Conservation (phyloP, 805 yeast genomes). For the Schizosaccharomyces cryophilus region DNA sequence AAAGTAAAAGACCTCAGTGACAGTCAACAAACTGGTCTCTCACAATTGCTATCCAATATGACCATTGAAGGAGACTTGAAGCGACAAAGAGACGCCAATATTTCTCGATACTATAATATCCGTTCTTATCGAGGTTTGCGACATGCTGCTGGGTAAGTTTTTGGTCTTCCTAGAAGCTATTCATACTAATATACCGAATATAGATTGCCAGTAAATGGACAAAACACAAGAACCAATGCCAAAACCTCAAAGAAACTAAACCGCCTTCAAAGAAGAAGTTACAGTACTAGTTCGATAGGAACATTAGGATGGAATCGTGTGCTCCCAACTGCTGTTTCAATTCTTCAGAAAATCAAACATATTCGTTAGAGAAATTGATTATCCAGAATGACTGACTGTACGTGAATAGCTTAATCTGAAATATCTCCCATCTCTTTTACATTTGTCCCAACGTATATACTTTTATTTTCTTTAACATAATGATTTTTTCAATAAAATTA, state of each 20-base stretch:
- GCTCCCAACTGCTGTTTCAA: not conserved
- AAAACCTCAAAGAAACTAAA: conserved; percentile 72
- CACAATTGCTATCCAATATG: conserved; percentile 66
- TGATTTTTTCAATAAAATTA: no score
- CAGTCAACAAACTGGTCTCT: conserved; percentile 59
- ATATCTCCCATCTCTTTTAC: no score
- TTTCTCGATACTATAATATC: conserved; percentile 48
- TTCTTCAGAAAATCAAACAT: not conserved
- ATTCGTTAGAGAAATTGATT: not conserved
- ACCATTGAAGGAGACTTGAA: conserved; percentile 65
- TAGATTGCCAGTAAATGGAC: conserved; percentile 51
- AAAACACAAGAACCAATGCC: conserved; percentile 76
- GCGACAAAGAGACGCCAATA: conserved; percentile 35
- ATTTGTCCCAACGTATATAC: no score
- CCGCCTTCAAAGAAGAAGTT: conserved; percentile 23
- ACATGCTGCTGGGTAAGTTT: conserved; percentile 43
- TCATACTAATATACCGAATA: not conserved
- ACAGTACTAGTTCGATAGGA: not conserved
- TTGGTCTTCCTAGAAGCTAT: not conserved
- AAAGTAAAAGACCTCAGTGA: conserved; percentile 81
- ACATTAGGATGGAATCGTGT: not conserved
- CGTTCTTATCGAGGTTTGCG: conserved; percentile 77
- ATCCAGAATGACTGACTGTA: not conserved
- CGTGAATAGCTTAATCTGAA: no score
- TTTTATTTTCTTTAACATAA: no score